A percentile compares a stretch with the other conserved stretches of the same genome.
Evolutionary conservation across 345 rosid species (phyloP).

Genomic region (Aethionema arabicum): DNA sequence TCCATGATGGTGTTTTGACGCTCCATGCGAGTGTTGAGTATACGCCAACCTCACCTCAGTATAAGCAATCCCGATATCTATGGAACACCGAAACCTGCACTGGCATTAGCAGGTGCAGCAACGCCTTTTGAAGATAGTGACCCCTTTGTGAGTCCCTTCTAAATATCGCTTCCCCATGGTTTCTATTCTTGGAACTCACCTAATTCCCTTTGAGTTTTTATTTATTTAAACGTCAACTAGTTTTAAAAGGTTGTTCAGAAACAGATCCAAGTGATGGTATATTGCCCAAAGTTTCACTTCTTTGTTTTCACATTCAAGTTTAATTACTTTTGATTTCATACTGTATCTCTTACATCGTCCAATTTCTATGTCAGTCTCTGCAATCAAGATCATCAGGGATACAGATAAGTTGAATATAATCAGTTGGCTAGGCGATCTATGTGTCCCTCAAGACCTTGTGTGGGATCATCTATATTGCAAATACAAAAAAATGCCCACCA

Average conservation of each 20-base stretch:
- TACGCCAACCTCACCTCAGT: slow-evolving; percentile 23
- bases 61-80: neutral
- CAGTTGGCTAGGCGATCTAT: slow-evolving; percentile 50
- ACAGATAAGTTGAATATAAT: slow-evolving; percentile 23
- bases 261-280: neutral
- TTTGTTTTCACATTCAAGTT: no score
- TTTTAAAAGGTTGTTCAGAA: neutral
- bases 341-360: neutral
- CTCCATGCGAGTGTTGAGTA: neutral
- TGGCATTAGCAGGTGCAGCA: slow-evolving; percentile 22
- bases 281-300: no score
- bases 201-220: no score
- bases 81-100: neutral
- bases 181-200: no score
- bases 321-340: neutral
- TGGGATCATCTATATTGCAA: slow-evolving; percentile 42
- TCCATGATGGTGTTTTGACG: slow-evolving; percentile 38
- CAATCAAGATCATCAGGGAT: slow-evolving; percentile 37
- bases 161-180: no score
- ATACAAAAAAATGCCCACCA: neutral
- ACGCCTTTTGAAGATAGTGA: slow-evolving; percentile 7
- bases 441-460: slow-evolving; percentile 15
- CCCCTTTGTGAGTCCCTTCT: neutral
- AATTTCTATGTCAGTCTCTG: slow-evolving; percentile 28
- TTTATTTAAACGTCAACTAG: no score